Conservation (phyloP, 148 eudicot species). For the Linanthus parryae region DNA sequence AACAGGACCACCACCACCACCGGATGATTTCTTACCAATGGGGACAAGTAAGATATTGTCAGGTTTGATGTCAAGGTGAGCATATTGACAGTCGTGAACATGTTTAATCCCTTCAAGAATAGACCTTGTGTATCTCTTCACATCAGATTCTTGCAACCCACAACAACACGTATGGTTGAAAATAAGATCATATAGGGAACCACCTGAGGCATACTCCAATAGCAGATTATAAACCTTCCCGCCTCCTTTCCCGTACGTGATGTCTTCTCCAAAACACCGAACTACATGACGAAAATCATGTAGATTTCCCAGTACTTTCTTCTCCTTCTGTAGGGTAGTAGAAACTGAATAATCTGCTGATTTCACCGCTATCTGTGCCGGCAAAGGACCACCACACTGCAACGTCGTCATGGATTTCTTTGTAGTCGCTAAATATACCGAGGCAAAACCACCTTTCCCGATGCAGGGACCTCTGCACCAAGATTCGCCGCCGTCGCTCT, state of each 20-base stretch:
- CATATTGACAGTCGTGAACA: slow-evolving; percentile 24
- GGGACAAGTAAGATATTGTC: slow-evolving; percentile 32
- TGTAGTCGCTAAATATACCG: slow-evolving; percentile 22
- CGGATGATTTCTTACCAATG: too few relatives aligned
- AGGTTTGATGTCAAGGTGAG: slow-evolving; percentile 39
- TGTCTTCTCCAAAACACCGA: slow-evolving; percentile 29
- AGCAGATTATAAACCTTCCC: slow-evolving; percentile 22
- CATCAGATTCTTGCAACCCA: slow-evolving; percentile 23
- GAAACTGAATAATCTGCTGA: slow-evolving; percentile 32
- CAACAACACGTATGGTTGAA: slow-evolving; percentile 14
- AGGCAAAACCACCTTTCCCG: slow-evolving; percentile 40
- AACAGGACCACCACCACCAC: neutral
- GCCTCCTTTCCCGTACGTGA: slow-evolving; percentile 9
- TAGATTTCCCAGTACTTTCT: slow-evolving; percentile 18
- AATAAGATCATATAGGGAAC: slow-evolving; percentile 25
- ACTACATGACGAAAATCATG: slow-evolving; percentile 17
- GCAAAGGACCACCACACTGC: slow-evolving; percentile 17
- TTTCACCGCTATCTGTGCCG: slow-evolving; percentile 30
- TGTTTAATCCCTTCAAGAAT: slow-evolving; percentile 27
- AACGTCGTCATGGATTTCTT: slow-evolving; percentile 22
- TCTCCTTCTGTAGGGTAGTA: slow-evolving; percentile 30
- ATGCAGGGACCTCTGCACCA: slow-evolving; percentile 30
- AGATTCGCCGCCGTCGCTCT: too few relatives aligned
- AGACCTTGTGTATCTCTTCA: slow-evolving; percentile 18
- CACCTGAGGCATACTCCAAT: slow-evolving; percentile 33